Conservation (phyloP, 768 basidiomycete genomes). For the Hydnomerulius pinastri region DNA sequence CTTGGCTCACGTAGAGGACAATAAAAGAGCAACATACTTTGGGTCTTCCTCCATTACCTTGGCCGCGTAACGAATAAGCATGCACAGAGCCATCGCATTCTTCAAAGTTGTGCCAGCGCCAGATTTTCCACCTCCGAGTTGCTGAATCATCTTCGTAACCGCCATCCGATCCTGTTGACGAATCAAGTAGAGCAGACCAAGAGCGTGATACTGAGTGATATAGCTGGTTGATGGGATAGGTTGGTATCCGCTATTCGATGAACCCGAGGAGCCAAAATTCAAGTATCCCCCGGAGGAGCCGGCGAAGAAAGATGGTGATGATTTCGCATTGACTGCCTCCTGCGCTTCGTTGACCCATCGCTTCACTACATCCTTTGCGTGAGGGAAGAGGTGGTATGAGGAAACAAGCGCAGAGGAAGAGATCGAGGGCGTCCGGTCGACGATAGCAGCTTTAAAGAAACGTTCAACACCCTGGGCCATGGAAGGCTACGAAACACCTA, state of each 20-base stretch:
- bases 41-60: slow-evolving; percentile 99
- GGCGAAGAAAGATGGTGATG: slow-evolving; percentile 68
- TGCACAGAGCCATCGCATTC: slow-evolving; percentile 96
- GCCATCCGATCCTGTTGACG: slow-evolving; percentile 99
- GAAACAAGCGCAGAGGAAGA: slow-evolving; percentile 96
- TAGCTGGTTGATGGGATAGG: slow-evolving; percentile 86
- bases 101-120: slow-evolving; percentile 83
- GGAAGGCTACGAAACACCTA: slow-evolving; percentile 67
- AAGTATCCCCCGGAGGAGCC: slow-evolving; percentile 62
- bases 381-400: slow-evolving; percentile 93
- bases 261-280: slow-evolving; percentile 62
- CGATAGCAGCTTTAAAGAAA: slow-evolving; percentile 99
- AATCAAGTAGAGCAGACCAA: slow-evolving; percentile 91
- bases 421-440: slow-evolving; percentile 94
- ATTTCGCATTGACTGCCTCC: slow-evolving; percentile 91
- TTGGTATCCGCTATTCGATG: slow-evolving; percentile 65
- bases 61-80: slow-evolving; percentile 98
- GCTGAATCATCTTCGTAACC: slow-evolving; percentile 98
- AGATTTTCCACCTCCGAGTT: slow-evolving; percentile 86
- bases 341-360: slow-evolving; percentile 99
- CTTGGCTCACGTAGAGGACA: background rate
- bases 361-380: slow-evolving; percentile 93
- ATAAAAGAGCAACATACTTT: slow-evolving; percentile 64
- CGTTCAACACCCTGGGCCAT: slow-evolving; percentile 98
- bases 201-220: slow-evolving; percentile 95